phyloP scores from a whole-genome alignment of 2,329 filamentous ascomycete species.

The Fusarium globosum region DNA sequence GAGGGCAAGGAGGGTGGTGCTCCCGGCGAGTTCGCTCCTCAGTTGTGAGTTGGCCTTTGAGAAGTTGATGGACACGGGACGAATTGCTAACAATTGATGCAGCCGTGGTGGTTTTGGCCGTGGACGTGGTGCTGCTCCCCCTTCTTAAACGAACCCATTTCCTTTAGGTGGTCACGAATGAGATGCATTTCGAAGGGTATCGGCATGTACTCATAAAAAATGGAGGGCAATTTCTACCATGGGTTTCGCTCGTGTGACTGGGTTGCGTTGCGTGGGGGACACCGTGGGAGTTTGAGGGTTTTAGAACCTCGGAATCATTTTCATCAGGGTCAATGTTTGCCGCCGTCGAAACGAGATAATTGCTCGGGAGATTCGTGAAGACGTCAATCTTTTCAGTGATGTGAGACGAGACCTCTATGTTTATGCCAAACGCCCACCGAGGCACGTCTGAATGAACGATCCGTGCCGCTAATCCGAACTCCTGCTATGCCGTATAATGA shows the following conservation, averaged over 20 bases:
- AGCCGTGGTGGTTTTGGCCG: conserved; percentile 90
- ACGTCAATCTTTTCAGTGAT: conserved; percentile 40
- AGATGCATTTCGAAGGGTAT: conserved; percentile 57
- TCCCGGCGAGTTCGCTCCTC: conserved; percentile 90
- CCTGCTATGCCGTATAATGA: conserved; percentile 6
- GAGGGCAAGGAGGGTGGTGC: conserved; percentile 92
- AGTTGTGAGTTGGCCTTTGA: conserved; percentile 72
- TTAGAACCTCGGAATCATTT: conserved; percentile 63
- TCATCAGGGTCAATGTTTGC: conserved; percentile 58
- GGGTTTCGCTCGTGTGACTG: conserved; percentile 54
- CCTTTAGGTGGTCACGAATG: conserved; percentile 57
- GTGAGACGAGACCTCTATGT: conserved; percentile 37
- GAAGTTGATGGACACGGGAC: not conserved
- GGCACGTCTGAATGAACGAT: conserved; percentile 25
- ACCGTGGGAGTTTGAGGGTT: conserved; percentile 59
- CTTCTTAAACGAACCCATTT: conserved; percentile 65
- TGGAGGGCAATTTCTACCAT: conserved; percentile 55
- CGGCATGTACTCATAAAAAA: conserved; percentile 62
- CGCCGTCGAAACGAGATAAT: conserved; percentile 51
- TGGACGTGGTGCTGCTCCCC: conserved; percentile 82
- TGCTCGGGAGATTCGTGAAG: conserved; percentile 47
- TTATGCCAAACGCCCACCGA: conserved; percentile 18
- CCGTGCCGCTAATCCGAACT: conserved; percentile 5
- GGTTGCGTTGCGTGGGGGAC: conserved; percentile 52
- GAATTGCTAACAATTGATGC: conserved; percentile 51